phyloP scores from a whole-genome alignment of 805 yeast species.

The Barnettozyma siamensis region DNA sequence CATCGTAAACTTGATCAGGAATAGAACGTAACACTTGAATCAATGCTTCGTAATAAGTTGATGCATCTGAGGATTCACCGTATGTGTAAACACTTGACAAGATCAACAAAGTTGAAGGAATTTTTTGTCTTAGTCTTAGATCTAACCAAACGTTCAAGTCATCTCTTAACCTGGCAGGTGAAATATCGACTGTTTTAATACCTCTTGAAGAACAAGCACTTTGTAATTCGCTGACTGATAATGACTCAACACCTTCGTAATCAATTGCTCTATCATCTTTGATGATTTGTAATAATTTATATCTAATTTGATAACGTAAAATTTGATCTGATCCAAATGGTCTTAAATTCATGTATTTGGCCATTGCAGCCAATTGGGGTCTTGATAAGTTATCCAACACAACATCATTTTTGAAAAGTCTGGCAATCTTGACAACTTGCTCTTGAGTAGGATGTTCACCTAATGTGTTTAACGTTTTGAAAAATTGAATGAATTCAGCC shows the following conservation, averaged over 20 bases:
- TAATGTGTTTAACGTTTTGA: conserved; percentile 59
- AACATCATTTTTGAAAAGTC: conserved; percentile 87
- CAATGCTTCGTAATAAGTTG: conserved; percentile 76
- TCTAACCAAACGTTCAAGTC: conserved; percentile 86
- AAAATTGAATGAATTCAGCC: conserved; percentile 72
- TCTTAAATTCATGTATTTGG: conserved; percentile 83
- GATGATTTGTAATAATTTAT: conserved; percentile 83
- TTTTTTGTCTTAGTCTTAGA: conserved; percentile 79
- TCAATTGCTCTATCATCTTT: conserved; percentile 89
- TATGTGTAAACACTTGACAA: conserved; percentile 87
- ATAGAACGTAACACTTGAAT: conserved; percentile 81
- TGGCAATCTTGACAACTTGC: conserved; percentile 75
- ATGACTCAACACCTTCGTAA: conserved; percentile 86
- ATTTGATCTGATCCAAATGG: conserved; percentile 93
- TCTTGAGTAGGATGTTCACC: conserved; percentile 60
- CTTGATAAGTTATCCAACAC: conserved; percentile 90
- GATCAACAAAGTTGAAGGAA: conserved; percentile 85
- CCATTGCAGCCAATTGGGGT: conserved; percentile 87
- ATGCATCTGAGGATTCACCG: conserved; percentile 49
- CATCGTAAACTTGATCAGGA: conserved; percentile 94
- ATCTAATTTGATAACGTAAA: conserved; percentile 88
- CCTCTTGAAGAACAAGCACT: conserved; percentile 93
- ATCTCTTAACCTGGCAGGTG: conserved; percentile 78
- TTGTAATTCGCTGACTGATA: conserved; percentile 75
- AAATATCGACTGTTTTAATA: conserved; percentile 69